Base-by-base conservation (phyloP, 768 basidiomycete species). In the Hortiboletus flavorubellus region DNA sequence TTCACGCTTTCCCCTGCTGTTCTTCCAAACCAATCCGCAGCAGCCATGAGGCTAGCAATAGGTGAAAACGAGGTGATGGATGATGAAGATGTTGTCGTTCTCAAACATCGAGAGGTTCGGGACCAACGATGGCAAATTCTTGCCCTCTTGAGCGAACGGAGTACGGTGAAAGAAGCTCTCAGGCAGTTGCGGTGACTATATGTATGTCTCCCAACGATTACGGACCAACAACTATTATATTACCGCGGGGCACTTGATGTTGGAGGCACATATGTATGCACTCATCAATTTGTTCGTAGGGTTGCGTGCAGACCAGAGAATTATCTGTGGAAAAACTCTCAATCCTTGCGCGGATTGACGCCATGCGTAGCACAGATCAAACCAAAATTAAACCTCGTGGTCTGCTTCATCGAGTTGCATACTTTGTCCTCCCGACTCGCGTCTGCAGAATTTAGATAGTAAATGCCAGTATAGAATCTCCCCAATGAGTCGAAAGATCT, bases 41-140 rank as follows among this genome's bases (percentile, higher is more conserved):
- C 87, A 18, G 90, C 89, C 14, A 83, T 85, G 80, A 83, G 83
- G 15, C 75, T 91, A 18, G 80, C 84, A 9, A 65, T 80, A 43
- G 81, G 83, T 14, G 81, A 80, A 29, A 78, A 79, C 31, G 79
- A 82, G 30, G 58, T 64, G 16, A 61, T 71, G 33, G 66, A 80
- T 23, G 77, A 79, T 46, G 77, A 80, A 56, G 78, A 83, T 52
- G 65, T 80, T 23, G 67, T 72, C 5, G 64, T 85, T 15, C 70
- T 87, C 41, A 84, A 84, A 65, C 81, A 86, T 59, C 74, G 83
- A 21, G 85, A 89, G 58, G 80, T 83, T 16, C 73, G 79, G 46
- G 87, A 91, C 71, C 82, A 83, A 55, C 73, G 84, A 39, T 89
- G 87, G 87, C 89, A 91, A 65, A 79, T 90, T 34, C 78, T 91